Evolutionary conservation across 108 stramenopile genomes (phyloP).

Genomic region (Aurantiochytrium sp.): DNA sequence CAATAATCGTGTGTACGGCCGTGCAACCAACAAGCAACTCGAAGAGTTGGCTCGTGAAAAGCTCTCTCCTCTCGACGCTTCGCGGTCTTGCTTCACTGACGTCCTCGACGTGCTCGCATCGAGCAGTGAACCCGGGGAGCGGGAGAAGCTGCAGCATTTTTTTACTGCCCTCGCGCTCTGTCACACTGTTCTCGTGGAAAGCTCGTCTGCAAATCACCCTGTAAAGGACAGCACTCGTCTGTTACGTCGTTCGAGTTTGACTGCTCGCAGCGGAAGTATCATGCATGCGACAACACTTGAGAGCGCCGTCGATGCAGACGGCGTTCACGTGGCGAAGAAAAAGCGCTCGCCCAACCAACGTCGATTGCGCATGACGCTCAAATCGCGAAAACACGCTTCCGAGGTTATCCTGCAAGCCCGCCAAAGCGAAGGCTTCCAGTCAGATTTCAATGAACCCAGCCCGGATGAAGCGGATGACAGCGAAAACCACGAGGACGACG

Average conservation of each 20-base stretch:
- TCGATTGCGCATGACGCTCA: no score
- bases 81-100: not conserved
- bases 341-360: no score
- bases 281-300: no score
- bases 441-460: no score
- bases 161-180: constrained; percentile 61
- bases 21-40: not conserved
- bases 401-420: no score
- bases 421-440: no score
- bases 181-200: constrained; percentile 35
- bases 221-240: not conserved
- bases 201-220: not conserved
- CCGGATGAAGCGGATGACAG: not conserved
- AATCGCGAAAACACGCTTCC: no score
- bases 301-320: no score
- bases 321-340: no score
- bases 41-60: not conserved
- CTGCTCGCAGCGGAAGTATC: not conserved
- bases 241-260: not conserved
- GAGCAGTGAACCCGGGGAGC: not conserved
- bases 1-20: constrained; percentile 71
- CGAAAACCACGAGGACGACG: not conserved
- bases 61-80: not conserved
- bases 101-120: not conserved
- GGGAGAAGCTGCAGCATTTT: not conserved